Conservation (phyloP, 2,329 filamentous ascomycete genomes). For the Monosporascus sp. region DNA sequence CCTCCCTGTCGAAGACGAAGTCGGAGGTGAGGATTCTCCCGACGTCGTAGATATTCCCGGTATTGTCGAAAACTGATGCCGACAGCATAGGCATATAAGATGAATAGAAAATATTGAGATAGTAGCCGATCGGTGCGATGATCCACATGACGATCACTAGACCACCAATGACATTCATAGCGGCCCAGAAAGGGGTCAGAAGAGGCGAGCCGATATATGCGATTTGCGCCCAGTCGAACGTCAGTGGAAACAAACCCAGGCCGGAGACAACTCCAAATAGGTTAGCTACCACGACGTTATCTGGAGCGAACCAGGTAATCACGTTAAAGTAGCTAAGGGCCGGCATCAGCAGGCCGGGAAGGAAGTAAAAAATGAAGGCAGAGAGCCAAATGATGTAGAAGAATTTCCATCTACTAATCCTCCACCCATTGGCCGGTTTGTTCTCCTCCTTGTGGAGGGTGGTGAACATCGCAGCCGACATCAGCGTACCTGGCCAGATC, state of each 20-base stretch:
- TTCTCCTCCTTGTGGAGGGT: constrained; percentile 83
- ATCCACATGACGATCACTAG: constrained; percentile 83
- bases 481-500: constrained; percentile 86
- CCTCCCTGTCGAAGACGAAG: constrained; percentile 70
- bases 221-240: constrained; percentile 89
- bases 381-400: constrained; percentile 69
- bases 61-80: constrained; percentile 80
- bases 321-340: constrained; percentile 86
- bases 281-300: constrained; percentile 81
- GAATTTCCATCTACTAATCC: constrained; percentile 75
- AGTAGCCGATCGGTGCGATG: constrained; percentile 73
- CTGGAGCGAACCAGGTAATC: constrained; percentile 81
- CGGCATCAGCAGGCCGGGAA: constrained; percentile 76
- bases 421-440: constrained; percentile 76
- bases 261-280: constrained; percentile 83
- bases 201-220: constrained; percentile 82
- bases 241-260: constrained; percentile 75
- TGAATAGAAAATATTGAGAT: constrained; percentile 71
- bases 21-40: constrained; percentile 71
- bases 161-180: constrained; percentile 77
- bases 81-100: constrained; percentile 86
- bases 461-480: constrained; percentile 85
- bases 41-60: constrained; percentile 73
- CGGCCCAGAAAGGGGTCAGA: constrained; percentile 80
- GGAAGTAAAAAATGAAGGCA: constrained; percentile 77